Evolutionary conservation across 1,284 basidiomycete genomes (phyloP).

Genomic region (Rugosomyces carneus): DNA sequence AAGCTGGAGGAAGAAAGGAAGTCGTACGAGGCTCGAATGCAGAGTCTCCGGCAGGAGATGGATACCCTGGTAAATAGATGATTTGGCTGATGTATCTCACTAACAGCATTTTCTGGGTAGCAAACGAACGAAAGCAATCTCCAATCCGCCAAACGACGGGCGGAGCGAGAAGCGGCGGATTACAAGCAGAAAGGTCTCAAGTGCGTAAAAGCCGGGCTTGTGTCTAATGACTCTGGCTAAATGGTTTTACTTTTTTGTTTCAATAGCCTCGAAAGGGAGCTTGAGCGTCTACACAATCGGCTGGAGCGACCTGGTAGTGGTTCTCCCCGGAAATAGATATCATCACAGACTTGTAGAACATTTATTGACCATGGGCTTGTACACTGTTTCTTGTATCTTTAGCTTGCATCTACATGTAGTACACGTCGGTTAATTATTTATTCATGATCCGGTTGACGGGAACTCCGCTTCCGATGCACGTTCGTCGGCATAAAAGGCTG

Average conservation of each 20-base stretch:
- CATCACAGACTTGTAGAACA: slow-evolving; percentile 4
- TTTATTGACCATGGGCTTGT: slow-evolving; percentile 1
- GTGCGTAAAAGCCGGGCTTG: slow-evolving; percentile 32
- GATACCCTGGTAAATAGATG: slow-evolving; percentile 40
- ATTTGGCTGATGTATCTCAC: slow-evolving; percentile 3
- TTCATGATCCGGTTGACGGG: neutral
- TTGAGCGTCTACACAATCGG: slow-evolving; percentile 63
- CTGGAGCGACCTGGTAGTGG: slow-evolving; percentile 42
- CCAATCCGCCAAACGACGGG: slow-evolving; percentile 65
- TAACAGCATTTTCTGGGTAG: slow-evolving; percentile 29
- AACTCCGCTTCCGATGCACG: slow-evolving; percentile 3
- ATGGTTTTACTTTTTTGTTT: slow-evolving; percentile 5
- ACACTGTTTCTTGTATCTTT: slow-evolving; percentile 15
- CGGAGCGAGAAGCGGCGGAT: slow-evolving; percentile 70
- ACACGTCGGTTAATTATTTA: slow-evolving; percentile 13
- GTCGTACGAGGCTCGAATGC: slow-evolving; percentile 51
- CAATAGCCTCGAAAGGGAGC: slow-evolving; percentile 58
- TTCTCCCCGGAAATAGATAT: slow-evolving; percentile 27
- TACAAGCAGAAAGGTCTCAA: slow-evolving; percentile 64
- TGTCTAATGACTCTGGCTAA: slow-evolving; percentile 1
- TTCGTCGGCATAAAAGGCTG: slow-evolving; percentile 11
- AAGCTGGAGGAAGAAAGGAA: slow-evolving; percentile 64
- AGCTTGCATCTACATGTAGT: too few relatives aligned
- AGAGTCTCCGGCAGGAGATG: slow-evolving; percentile 49
- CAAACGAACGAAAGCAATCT: slow-evolving; percentile 66